Evolutionary conservation across 2,329 filamentous ascomycete genomes (phyloP), one percentile per base, ranked within the genome.

Genomic region (Annulohypoxylon truncatum): DNA sequence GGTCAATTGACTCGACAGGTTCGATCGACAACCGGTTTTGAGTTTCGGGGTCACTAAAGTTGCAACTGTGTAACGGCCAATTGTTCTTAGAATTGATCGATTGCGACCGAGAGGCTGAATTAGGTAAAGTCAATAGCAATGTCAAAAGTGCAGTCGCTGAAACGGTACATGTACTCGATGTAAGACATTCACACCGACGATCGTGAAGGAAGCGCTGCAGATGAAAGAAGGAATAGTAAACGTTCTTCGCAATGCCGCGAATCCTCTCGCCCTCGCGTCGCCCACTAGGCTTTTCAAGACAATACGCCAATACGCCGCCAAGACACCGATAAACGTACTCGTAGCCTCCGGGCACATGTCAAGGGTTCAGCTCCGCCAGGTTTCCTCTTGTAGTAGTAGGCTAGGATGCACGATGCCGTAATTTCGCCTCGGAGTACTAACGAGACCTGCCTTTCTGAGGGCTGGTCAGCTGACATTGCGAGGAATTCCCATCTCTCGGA

Each of bases 331-430:
- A 20, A 24, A 46, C 24, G 26, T 42, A 48, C 18, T 55, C 20
- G 28, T 40, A 35, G 22, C 48, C 48, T 54, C 48, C 29, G 54
- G 29, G 38, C 38, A 20, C 13, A 13, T 22, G 26, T 24, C 54
- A 60, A 52, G 63, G 62, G 54, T 62, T 62, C 54, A 62, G 63
- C 59, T 63, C 62, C 62, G 52, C 24, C 35, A 54, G 42, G 18
- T 44, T 59, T 51, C 24, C 57, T 56, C 47, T 9, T 51, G 20
- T 9, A 38, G 52, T 42, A 26, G 24, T 53, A 40, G 31, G 48
- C 53, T 58, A 24, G 53, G 44, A 66, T 54, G 66, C 58, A 60
- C 46, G 54, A 68, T 66, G 66, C 54, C 46, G 62, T 63, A 68
- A 62, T 68, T 40, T 38, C 56, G 35, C 54, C 59, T 60, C 40